Evolutionary conservation across 2,329 filamentous ascomycete genomes (phyloP).

Genomic region (Fusarium liriodendri): DNA sequence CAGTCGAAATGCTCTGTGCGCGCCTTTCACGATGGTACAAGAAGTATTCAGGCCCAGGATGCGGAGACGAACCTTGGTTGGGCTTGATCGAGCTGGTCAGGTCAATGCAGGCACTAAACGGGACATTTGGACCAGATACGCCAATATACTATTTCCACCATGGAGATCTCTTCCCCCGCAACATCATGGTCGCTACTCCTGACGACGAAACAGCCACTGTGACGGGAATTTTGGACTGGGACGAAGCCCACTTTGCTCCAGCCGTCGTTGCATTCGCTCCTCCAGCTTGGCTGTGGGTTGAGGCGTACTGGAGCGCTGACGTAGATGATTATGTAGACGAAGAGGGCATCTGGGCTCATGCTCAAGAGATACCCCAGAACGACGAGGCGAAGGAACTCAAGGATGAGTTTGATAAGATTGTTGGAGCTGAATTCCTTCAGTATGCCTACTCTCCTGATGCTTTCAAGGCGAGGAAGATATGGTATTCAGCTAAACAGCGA

Average conservation of each 20-base stretch:
- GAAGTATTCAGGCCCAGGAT: neutral
- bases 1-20: neutral
- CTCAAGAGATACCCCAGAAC: neutral
- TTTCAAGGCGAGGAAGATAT: neutral
- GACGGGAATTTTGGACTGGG: neutral
- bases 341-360: neutral
- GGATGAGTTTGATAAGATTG: neutral
- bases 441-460: neutral
- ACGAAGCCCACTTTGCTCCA: neutral
- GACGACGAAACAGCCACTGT: neutral
- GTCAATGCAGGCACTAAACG: neutral
- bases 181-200: neutral
- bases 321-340: neutral
- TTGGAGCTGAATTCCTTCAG: neutral
- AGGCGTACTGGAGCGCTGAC: neutral
- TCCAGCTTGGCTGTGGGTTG: neutral
- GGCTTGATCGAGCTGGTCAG: neutral
- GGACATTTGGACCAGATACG: neutral
- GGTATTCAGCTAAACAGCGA: neutral
- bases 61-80: neutral
- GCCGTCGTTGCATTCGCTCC: neutral
- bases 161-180: neutral
- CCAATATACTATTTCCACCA: neutral
- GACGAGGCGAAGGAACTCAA: neutral
- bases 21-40: neutral